Conservation (phyloP, 441 rosid genomes). For the Adansonia grandidieri region DNA sequence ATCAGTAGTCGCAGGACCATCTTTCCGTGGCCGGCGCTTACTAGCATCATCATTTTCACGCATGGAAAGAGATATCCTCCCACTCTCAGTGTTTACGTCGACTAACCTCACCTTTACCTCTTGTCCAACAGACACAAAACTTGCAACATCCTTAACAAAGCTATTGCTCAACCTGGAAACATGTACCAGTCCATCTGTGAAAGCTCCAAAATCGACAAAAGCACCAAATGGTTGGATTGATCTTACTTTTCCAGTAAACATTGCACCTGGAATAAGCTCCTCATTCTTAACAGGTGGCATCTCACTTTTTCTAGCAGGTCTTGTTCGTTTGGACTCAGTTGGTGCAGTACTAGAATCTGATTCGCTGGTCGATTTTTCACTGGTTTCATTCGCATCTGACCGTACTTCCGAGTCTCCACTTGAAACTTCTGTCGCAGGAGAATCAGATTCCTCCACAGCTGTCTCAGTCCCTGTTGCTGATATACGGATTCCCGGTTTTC, state of each 20-base stretch:
- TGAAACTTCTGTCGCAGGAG: conserved; percentile 50
- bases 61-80: conserved; percentile 87
- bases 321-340: conserved; percentile 53
- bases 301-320: conserved; percentile 71
- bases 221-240: conserved; percentile 97
- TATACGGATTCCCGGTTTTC: conserved; percentile 34
- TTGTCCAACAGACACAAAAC: conserved; percentile 84
- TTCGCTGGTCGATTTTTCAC: conserved; percentile 35
- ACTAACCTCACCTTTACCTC: conserved; percentile 79
- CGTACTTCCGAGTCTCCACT: conserved; percentile 40
- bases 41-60: conserved; percentile 56
- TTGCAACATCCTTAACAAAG: conserved; percentile 83
- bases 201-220: conserved; percentile 87
- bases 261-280: conserved; percentile 74
- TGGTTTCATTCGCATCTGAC: conserved; percentile 39
- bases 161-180: conserved; percentile 78
- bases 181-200: conserved; percentile 90
- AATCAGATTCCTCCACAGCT: conserved; percentile 63
- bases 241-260: conserved; percentile 83
- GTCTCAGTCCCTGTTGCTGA: conserved; percentile 74
- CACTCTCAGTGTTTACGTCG: conserved; percentile 73
- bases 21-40: conserved; percentile 45
- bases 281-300: conserved; percentile 69
- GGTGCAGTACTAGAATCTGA: conserved; percentile 42
- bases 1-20: conserved; percentile 47